A percentile compares a stretch with the other conserved stretches of the same genome.
Evolutionary conservation across 139 green algal species (phyloP).

Genomic region (Closterium sp.): DNA sequence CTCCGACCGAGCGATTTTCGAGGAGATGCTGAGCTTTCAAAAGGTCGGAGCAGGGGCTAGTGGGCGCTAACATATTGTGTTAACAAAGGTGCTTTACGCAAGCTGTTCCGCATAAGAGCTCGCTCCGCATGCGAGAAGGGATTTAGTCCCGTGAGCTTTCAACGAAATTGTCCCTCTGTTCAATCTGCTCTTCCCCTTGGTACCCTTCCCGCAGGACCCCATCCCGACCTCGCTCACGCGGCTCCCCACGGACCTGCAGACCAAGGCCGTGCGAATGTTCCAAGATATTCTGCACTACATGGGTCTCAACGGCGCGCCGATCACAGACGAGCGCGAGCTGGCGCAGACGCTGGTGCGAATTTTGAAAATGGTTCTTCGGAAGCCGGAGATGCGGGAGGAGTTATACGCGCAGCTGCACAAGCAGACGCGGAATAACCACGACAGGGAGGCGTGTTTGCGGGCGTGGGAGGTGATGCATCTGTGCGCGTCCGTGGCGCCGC

Average conservation of each 20-base stretch:
- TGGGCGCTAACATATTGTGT: not conserved
- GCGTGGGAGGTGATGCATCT: slow-evolving; percentile 92
- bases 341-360: slow-evolving; percentile 66
- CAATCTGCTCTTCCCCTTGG: not conserved
- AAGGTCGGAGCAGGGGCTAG: slow-evolving; percentile 17
- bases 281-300: slow-evolving; percentile 77
- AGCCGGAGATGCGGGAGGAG: slow-evolving; percentile 89
- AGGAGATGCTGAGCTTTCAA: slow-evolving; percentile 48
- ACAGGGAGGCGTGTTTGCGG: slow-evolving; percentile 26
- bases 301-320: slow-evolving; percentile 47
- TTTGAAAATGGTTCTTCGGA: slow-evolving; percentile 82
- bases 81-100: not conserved
- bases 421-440: slow-evolving; percentile 82
- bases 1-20: slow-evolving; percentile 11
- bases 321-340: slow-evolving; percentile 22
- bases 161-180: slow-evolving; percentile 3
- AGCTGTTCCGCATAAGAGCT: too few relatives aligned
- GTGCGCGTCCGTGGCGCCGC: slow-evolving; percentile 78
- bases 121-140: too few relatives aligned
- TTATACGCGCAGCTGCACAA: slow-evolving; percentile 86
- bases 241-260: slow-evolving; percentile 72
- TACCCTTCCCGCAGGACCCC: slow-evolving; percentile 52
- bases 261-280: slow-evolving; percentile 89
- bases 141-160: slow-evolving; percentile 22
- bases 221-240: slow-evolving; percentile 88